A percentile compares a stretch with the other conserved stretches of the same genome.
These are phyloP conservation scores for Fragaria iinumae DNA, from an alignment of 306 rosid species.

Conservation along the genomic window DNA sequence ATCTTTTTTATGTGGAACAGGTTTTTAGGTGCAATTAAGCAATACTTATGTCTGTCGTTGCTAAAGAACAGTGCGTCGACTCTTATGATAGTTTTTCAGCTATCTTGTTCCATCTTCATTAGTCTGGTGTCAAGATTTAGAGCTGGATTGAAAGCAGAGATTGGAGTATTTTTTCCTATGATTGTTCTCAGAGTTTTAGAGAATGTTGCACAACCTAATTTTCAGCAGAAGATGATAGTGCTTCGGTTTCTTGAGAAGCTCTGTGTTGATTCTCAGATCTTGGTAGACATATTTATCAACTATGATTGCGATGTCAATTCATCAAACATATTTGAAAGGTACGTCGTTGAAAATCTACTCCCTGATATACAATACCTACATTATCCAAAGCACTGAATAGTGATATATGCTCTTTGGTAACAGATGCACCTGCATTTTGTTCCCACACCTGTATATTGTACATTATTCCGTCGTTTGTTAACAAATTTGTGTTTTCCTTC, in stretches of 20 bases:
- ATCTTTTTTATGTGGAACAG: conserved; percentile 46
- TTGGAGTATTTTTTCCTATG: conserved; percentile 99
- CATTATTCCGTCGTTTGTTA: conserved; percentile 26
- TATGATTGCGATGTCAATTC: conserved; percentile 99
- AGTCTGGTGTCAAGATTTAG: conserved; percentile 98
- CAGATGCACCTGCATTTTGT: conserved; percentile 12
- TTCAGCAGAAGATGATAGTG: conserved; percentile 98
- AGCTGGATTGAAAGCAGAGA: conserved; percentile 97
- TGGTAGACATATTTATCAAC: conserved; percentile 94
- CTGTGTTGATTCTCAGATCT: conserved; percentile 89
- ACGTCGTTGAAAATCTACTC: conserved; percentile 29
- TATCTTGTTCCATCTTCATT: conserved; percentile 96
- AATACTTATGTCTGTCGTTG: conserved; percentile 90
- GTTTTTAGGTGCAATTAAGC: conserved; percentile 99
- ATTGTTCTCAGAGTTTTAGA: conserved; percentile 97
- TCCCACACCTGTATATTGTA: neutral
- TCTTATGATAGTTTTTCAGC: conserved; percentile 92
- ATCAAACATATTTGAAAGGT: conserved; percentile 99
- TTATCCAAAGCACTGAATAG: conserved; percentile 10
- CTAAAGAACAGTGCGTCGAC: conserved; percentile 99
- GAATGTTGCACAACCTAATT: conserved; percentile 95
- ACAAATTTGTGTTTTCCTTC: conserved; percentile 16
- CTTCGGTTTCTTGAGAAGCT: conserved; percentile 95
- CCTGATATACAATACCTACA: conserved; percentile 6
- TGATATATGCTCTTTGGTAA: conserved; percentile 26